These are phyloP conservation scores for Fagopyrum esculentum DNA, from an alignment of 148 eudicot species.

Conservation along the genomic window DNA sequence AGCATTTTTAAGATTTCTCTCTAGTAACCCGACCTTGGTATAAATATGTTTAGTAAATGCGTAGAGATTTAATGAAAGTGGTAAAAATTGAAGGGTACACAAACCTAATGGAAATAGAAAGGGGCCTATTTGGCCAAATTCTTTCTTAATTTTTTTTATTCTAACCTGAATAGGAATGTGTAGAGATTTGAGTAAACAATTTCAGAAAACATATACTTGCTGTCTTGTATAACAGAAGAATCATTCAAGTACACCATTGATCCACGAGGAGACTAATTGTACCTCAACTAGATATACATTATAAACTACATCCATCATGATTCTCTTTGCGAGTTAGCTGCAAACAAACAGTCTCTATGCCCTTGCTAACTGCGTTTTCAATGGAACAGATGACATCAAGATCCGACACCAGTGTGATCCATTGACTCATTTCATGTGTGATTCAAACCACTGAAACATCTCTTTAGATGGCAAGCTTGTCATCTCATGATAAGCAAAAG, in stretches of 20 bases:
- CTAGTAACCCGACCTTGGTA: no score
- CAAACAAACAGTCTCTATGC: background rate
- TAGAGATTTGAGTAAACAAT: no score
- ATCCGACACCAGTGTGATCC: background rate
- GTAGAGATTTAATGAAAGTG: no score
- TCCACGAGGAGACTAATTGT: background rate
- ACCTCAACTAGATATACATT: background rate
- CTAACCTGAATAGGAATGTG: no score
- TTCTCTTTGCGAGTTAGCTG: background rate
- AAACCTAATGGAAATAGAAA: no score
- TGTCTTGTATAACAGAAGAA: background rate
- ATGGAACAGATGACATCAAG: background rate
- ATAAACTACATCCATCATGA: background rate
- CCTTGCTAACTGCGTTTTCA: background rate
- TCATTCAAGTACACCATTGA: background rate
- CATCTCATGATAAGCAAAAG: slow-evolving; percentile 89
- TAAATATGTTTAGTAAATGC: no score
- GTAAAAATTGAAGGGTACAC: no score
- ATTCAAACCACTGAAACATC: slow-evolving; percentile 69
- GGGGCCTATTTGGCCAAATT: no score
- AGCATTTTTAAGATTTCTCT: no score
- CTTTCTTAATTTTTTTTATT: no score
- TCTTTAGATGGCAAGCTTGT: slow-evolving; percentile 72
- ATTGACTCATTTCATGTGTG: slow-evolving; percentile 30
- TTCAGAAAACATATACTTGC: background rate